phyloP scores from a whole-genome alignment of 768 basidiomycete species.

The Tulasnella sp. region DNA sequence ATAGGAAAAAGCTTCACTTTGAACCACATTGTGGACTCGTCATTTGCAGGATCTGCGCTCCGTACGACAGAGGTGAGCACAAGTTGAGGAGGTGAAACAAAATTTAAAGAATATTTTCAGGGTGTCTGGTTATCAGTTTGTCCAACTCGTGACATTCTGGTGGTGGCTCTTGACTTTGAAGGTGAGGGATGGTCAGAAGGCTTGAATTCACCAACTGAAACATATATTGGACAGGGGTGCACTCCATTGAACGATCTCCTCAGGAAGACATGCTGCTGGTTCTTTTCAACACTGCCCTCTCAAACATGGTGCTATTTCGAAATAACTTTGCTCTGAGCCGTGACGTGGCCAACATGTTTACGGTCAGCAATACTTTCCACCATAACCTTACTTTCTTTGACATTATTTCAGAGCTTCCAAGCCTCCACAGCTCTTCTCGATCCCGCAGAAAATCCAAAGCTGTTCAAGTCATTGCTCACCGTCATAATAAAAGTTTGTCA shows the following conservation, averaged over 20 bases:
- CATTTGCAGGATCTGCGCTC: constrained; percentile 41
- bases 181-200: constrained; percentile 26
- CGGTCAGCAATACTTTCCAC: constrained; percentile 36
- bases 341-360: constrained; percentile 47
- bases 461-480: constrained; percentile 45
- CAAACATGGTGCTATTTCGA: constrained; percentile 46
- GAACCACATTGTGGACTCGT: constrained; percentile 50
- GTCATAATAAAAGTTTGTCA: constrained; percentile 47
- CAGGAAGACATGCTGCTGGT: constrained; percentile 54
- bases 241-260: constrained; percentile 48
- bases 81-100: constrained; percentile 23
- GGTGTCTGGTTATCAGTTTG: constrained; percentile 55
- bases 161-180: constrained; percentile 54
- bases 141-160: constrained; percentile 39
- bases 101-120: constrained; percentile 27
- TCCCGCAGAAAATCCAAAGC: constrained; percentile 41
- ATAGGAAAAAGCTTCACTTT: constrained; percentile 48
- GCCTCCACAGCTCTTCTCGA: constrained; percentile 33
- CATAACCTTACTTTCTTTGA: constrained; percentile 23
- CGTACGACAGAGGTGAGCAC: constrained; percentile 10
- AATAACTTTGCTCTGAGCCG: constrained; percentile 52
- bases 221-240: constrained; percentile 32
- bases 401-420: constrained; percentile 17
- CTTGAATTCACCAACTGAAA: background rate
- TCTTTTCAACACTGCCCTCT: constrained; percentile 51